Evolutionary conservation across 1,139 yeast genomes (phyloP).

Genomic region (Magnusiomyces fungicola): DNA sequence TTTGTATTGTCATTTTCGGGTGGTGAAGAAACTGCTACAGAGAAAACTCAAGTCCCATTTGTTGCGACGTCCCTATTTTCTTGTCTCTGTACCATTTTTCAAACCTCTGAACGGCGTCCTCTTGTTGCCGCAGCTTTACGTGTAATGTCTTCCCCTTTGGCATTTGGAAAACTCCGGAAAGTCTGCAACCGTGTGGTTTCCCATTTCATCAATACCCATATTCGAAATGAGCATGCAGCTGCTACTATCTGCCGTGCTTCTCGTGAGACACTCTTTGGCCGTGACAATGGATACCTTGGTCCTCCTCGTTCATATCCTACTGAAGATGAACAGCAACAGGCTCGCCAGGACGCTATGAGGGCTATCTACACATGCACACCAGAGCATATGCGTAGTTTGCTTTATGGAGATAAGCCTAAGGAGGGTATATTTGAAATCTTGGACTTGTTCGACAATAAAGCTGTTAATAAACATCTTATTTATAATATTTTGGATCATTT

Average conservation of each 20-base stretch:
- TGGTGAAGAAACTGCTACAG: constrained; percentile 9
- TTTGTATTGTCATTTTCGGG: constrained; percentile 19
- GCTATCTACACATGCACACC: constrained; percentile 19
- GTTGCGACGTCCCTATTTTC: constrained; percentile 23
- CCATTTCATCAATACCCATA: constrained; percentile 20
- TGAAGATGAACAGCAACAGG: constrained; percentile 22
- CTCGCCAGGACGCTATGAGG: constrained; percentile 18
- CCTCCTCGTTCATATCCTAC: constrained; percentile 33
- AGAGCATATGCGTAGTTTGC: constrained; percentile 18
- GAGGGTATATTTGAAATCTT: constrained; percentile 32
- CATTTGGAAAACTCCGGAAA: constrained; percentile 23
- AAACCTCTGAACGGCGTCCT: constrained; percentile 23
- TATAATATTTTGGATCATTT: constrained; percentile 36
- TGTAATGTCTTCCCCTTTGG: constrained; percentile 23
- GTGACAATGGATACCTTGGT: constrained; percentile 37
- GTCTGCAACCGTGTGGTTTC: constrained; percentile 24
- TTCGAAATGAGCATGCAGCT: constrained; percentile 20
- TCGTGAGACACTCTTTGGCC: constrained; percentile 31
- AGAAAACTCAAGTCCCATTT: constrained; percentile 13
- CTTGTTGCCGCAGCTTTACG: constrained; percentile 26
- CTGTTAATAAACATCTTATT: constrained; percentile 38
- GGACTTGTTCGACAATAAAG: constrained; percentile 32
- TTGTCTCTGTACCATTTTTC: constrained; percentile 22
- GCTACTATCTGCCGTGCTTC: constrained; percentile 24
- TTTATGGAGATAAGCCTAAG: constrained; percentile 24